Percentiles rank a stretch among this genome's conserved stretches.
These are phyloP conservation scores for Phellinidium pouzarii DNA, from an alignment of 1,284 basidiomycete species.

Conservation along the genomic window DNA sequence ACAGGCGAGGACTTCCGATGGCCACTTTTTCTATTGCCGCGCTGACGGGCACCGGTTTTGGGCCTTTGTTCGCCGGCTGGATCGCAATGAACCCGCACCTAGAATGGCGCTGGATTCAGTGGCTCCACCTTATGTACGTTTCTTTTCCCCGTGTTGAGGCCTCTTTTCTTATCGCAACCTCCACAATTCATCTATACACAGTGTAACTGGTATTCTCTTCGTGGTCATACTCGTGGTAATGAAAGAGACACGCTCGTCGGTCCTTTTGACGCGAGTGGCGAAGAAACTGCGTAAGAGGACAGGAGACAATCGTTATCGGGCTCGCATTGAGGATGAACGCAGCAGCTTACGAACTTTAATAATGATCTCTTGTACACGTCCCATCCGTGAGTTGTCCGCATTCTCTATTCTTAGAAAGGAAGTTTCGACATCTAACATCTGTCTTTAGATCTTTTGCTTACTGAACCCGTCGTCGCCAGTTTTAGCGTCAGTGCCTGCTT, in stretches of 20 bases:
- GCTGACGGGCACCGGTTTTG: conserved; percentile 56
- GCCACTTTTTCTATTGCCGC: conserved; percentile 54
- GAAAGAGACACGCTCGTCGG: conserved; percentile 57
- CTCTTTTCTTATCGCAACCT: conserved; percentile 12
- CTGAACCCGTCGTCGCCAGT: conserved; percentile 70
- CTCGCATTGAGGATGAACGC: conserved; percentile 58
- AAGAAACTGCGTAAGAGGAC: conserved; percentile 54
- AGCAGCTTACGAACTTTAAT: conserved; percentile 49
- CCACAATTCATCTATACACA: conserved; percentile 21
- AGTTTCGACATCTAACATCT: neutral
- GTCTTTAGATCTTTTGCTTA: conserved; percentile 49
- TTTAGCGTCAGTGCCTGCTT: conserved; percentile 48
- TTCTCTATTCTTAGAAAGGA: no score
- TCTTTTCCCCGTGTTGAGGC: conserved; percentile 3
- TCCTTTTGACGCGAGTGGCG: conserved; percentile 56
- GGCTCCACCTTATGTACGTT: conserved; percentile 63
- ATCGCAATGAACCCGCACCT: conserved; percentile 56
- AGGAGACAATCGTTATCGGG: conserved; percentile 53
- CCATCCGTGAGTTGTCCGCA: conserved; percentile 43
- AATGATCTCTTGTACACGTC: conserved; percentile 60
- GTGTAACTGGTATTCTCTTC: conserved; percentile 40
- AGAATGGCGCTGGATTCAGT: conserved; percentile 79
- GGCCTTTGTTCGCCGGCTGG: conserved; percentile 62
- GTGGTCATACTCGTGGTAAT: conserved; percentile 42
- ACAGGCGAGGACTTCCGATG: conserved; percentile 69